Evolutionary conservation across 768 basidiomycete species (phyloP), one percentile per base, ranked within the genome.

Genomic region (Naganishia kalamii): DNA sequence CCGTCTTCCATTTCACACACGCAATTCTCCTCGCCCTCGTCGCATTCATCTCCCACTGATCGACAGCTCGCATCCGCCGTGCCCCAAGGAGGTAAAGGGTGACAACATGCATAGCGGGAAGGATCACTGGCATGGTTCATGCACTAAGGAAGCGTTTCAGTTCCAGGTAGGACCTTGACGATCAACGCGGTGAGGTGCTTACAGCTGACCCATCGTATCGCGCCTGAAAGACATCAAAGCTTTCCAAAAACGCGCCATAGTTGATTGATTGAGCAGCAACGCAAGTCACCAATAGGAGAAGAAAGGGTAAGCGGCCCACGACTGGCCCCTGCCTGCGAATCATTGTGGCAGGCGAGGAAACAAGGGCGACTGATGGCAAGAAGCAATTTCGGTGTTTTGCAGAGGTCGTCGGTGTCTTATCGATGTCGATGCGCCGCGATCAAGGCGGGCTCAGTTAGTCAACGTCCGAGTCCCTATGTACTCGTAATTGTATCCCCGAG

Each of bases 151-250:
- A n/a, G 27, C 35, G 7, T 25, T 33, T 57, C 23, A 57, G 23
- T 25, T 0, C 13, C n/a, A 2, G 54, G 29, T 3, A 11, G 1
- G 13, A n/a, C 6, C 2, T 3, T 33, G 17, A 29, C 25, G 29
- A 30, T 5, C 51, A 35, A 1, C 13, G 46, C 13, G 8, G 33
- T 29, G 29, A 40, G 37, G 17, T 13, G 23, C 54, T 57, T 37
- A 57, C 54, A 33, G 54, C 54, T 57, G 54, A 57, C 21, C 54
- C 54, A 57, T 57, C 54, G 17, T 57, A 57, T 40, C 54, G 54
- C 35, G 19, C 32, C 30, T 57, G 54, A 25, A 57, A 57, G 3
- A 25, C 33, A 15, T 57, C 54, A 15, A 57, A 57, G 21, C 37
- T 35, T 35, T 57, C 54, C 19, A 57, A 15, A 19, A 57, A 19